A percentile compares a stretch with the other conserved stretches of the same genome.
These are phyloP conservation scores for Diaporthe longicolla DNA, from an alignment of 2,329 filamentous ascomycete genomes.

Conservation along the genomic window DNA sequence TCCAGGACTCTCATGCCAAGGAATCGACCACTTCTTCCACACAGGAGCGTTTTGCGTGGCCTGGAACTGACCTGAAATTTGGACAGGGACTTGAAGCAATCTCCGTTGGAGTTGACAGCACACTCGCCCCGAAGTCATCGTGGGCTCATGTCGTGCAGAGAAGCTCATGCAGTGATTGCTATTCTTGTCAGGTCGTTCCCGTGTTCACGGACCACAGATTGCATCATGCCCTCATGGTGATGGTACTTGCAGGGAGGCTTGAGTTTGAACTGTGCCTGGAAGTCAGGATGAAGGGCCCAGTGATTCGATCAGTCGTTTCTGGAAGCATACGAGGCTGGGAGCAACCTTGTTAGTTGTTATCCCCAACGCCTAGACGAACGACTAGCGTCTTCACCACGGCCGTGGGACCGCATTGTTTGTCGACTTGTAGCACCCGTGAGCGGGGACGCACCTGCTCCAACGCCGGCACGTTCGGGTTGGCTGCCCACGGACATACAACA, in stretches of 20 bases:
- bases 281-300: slow-evolving; percentile 34
- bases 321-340: slow-evolving; percentile 33
- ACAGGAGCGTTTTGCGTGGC: slow-evolving; percentile 11
- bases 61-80: slow-evolving; percentile 24
- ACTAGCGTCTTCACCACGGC: slow-evolving; percentile 19
- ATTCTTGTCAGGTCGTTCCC: slow-evolving; percentile 25
- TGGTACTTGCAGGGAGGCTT: slow-evolving; percentile 33
- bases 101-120: slow-evolving; percentile 14
- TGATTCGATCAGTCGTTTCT: slow-evolving; percentile 37
- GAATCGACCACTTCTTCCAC: background rate
- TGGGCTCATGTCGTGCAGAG: slow-evolving; percentile 22
- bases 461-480: slow-evolving; percentile 28
- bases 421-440: background rate
- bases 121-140: slow-evolving; percentile 14
- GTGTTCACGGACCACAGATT: slow-evolving; percentile 15
- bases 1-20: background rate
- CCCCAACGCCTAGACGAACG: slow-evolving; percentile 26
- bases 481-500: background rate
- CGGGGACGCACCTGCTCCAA: slow-evolving; percentile 14
- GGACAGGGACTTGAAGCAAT: slow-evolving; percentile 29
- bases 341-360: slow-evolving; percentile 34
- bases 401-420: slow-evolving; percentile 26
- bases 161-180: slow-evolving; percentile 21
- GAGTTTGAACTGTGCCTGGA: slow-evolving; percentile 34
- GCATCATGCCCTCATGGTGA: slow-evolving; percentile 38